Evolutionary conservation across 768 basidiomycete species (phyloP).

Genomic region (Trametes punicea): DNA sequence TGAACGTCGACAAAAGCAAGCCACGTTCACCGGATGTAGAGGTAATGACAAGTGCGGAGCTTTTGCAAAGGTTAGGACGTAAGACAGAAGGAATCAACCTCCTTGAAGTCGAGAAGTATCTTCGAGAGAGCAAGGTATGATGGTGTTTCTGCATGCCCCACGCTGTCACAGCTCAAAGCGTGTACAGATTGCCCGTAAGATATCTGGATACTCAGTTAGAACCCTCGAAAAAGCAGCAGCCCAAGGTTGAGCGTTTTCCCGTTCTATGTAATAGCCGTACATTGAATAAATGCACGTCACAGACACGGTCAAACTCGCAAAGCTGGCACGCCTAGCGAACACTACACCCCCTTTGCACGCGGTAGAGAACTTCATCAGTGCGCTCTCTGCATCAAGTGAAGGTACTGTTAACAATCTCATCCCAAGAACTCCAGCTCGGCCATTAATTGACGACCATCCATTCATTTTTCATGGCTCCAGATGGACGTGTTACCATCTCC

Average conservation of each 20-base stretch:
- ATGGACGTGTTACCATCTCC: conserved; percentile 66
- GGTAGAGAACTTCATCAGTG: conserved; percentile 75
- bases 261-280: not conserved
- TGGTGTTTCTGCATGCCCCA: conserved; percentile 8
- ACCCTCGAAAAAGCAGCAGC: conserved; percentile 27
- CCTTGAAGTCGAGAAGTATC: conserved; percentile 76
- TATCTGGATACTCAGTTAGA: conserved; percentile 72
- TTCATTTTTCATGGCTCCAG: conserved; percentile 38
- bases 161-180: not conserved
- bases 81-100: conserved; percentile 77
- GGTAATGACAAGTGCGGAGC: conserved; percentile 64
- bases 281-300: not conserved
- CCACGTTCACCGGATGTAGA: conserved; percentile 35
- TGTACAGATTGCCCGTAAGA: conserved; percentile 65
- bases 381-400: conserved; percentile 75
- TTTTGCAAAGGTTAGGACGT: conserved; percentile 63
- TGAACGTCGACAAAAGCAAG: conserved; percentile 19
- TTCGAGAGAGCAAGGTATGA: conserved; percentile 82
- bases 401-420: no score
- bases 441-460: no score
- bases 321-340: conserved; percentile 24
- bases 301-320: conserved; percentile 27
- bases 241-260: conserved; percentile 18
- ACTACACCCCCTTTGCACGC: conserved; percentile 73
- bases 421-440: no score